Base-by-base conservation (phyloP, 148 eudicot genomes). In the Camellia japonica region DNA sequence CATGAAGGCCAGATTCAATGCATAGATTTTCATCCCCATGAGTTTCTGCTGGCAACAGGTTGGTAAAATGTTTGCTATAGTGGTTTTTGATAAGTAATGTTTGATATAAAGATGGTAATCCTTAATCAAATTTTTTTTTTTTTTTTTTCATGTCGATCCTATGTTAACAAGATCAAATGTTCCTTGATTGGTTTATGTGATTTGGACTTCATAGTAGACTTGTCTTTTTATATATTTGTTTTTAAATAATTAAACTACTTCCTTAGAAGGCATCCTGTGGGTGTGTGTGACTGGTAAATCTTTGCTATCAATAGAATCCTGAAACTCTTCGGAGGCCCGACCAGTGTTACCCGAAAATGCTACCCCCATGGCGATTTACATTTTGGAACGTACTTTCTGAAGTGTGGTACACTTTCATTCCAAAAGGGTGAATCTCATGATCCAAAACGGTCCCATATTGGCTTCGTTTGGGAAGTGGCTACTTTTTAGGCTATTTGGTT, bases 1-100 rank as follows among this genome's bases (percentile, higher is more conserved):
- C 98, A 96, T 56, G 99, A 96, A 83, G 99, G 98, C 75, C 97
- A 93, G 84, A 80, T 96, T 82, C 98, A 92, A 47, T 93, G 98
- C 89, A 96, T 96, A 82, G 98, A 93, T 84, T 96, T 96, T 74
- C 99, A 96, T 90, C 99, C 99, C 16, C 91, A 96, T 69, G 99
- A 96, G 84, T 96, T 93, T 82, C 89, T 96, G 77, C 89, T 96
- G 90, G 99, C 99, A 75, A 95, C 99, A 95, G 99, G 99, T 93
- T 82, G 60, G 85, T 77, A 67, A 68, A 49, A 52, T 38, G 16
- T 46, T 81, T 23, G 16, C 2, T 73, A 13, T 41, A 4, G 8
- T n/a, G 38, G 38, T 30, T 30, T 30, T 30, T 30, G 38, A 30
- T 30, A 30, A 30, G 38, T 30, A 30, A 30, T 30, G 38, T 49